phyloP scores from a whole-genome alignment of 257 asterid species.

The Coffea canephora region DNA sequence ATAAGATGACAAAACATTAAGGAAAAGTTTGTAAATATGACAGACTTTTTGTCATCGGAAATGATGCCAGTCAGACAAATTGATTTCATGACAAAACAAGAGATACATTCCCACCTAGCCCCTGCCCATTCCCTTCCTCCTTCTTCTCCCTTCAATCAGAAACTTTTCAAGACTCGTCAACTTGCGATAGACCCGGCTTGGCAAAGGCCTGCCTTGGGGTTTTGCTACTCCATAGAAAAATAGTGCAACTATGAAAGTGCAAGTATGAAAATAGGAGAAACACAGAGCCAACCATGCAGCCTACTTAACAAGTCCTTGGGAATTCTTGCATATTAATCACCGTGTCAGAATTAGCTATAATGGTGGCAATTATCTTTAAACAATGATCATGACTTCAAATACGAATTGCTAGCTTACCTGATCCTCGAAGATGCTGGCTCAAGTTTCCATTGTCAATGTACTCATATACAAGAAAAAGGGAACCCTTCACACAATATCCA shows the following conservation, averaged over 20 bases:
- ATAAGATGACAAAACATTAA: no score
- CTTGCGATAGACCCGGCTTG: no score
- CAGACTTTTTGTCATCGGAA: no score
- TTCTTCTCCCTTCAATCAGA: no score
- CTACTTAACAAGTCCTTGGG: not conserved
- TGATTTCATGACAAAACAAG: no score
- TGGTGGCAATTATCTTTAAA: not conserved
- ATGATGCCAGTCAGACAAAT: no score
- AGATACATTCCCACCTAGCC: no score
- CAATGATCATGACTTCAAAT: not conserved
- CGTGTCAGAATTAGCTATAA: not conserved
- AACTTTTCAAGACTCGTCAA: no score
- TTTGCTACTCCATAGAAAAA: not conserved
- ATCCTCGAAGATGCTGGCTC: slow-evolving; percentile 83
- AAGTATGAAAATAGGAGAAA: not conserved
- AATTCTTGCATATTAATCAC: not conserved
- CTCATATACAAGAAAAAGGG: slow-evolving; percentile 94
- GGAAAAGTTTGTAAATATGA: no score
- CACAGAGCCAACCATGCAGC: not conserved
- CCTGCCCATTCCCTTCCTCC: no score
- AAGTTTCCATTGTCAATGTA: slow-evolving; percentile 86
- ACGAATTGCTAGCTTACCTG: slow-evolving; percentile 40
- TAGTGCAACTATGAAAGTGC: not conserved
- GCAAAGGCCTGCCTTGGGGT: no score
- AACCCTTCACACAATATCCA: slow-evolving; percentile 91